These are phyloP conservation scores for Jaenimonas drosophilae DNA, from an alignment of 208 protist species.

Conservation along the genomic window DNA sequence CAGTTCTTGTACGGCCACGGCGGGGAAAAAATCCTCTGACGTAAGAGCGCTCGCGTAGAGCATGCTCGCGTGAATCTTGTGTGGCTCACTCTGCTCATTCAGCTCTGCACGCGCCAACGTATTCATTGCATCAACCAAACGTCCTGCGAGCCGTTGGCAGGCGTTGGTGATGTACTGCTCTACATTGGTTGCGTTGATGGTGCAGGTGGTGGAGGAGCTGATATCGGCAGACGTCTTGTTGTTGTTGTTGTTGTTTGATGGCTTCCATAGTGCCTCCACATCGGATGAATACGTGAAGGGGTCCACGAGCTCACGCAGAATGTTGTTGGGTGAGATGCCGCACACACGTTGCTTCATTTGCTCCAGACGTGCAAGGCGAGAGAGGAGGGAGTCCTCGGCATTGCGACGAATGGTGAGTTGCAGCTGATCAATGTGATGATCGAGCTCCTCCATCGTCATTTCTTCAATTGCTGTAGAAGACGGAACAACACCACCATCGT, in stretches of 20 bases:
- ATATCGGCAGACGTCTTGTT: background rate
- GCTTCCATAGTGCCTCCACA: constrained; percentile 47
- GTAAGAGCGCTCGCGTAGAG: constrained; percentile 43
- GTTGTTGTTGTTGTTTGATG: background rate
- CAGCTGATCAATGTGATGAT: constrained; percentile 15
- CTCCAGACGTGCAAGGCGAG: no score
- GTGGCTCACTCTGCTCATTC: constrained; percentile 19
- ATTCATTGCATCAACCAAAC: constrained; percentile 38
- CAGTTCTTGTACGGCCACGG: constrained; percentile 22
- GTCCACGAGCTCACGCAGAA: constrained; percentile 19
- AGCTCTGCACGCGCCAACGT: constrained; percentile 23
- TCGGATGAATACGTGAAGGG: constrained; percentile 30
- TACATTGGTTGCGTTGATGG: constrained; percentile 32
- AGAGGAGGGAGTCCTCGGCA: background rate
- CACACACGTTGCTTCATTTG: constrained; percentile 26
- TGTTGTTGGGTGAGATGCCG: constrained; percentile 19
- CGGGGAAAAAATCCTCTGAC: constrained; percentile 15
- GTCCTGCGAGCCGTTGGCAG: constrained; percentile 34
- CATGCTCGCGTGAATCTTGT: constrained; percentile 31
- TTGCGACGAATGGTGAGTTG: no score
- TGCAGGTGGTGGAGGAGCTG: constrained; percentile 3
- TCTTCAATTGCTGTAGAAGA: no score
- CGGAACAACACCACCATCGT: no score
- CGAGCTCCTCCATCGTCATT: constrained; percentile 25
- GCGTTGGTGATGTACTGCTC: constrained; percentile 39